A percentile compares a stretch with the other conserved stretches of the same genome.
phyloP scores from a whole-genome alignment of 2,329 filamentous ascomycete genomes.

The Talaromyces albobiverticillius region DNA sequence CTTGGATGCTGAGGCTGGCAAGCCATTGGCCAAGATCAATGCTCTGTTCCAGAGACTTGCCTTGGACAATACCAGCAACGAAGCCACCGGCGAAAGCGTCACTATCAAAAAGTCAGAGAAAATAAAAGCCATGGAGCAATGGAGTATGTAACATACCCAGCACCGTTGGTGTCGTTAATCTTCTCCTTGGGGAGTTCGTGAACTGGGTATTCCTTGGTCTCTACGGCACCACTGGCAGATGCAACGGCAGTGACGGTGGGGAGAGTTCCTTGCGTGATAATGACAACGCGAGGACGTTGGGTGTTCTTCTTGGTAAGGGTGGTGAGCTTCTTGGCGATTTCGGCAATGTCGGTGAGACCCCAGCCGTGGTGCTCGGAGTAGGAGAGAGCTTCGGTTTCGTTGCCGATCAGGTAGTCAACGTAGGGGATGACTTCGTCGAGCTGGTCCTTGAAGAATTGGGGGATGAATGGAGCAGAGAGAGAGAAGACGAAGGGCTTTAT shows the following conservation, averaged over 20 bases:
- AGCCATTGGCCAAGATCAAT: constrained; percentile 97
- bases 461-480: constrained; percentile 91
- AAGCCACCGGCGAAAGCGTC: constrained; percentile 97
- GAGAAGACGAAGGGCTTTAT: constrained; percentile 73
- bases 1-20: constrained; percentile 87
- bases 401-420: constrained; percentile 95
- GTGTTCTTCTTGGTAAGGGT: constrained; percentile 89
- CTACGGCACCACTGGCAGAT: constrained; percentile 62
- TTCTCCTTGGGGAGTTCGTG: constrained; percentile 71
- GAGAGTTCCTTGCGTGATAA: constrained; percentile 92
- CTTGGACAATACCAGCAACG: constrained; percentile 81
- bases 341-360: constrained; percentile 71
- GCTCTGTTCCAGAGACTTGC: constrained; percentile 71
- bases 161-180: constrained; percentile 96
- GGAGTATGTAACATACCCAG: constrained; percentile 54
- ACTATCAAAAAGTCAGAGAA: constrained; percentile 36
- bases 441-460: constrained; percentile 95
- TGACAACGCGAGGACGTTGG: constrained; percentile 76
- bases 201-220: constrained; percentile 75
- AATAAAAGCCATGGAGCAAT: background rate
- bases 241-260: constrained; percentile 78
- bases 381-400: constrained; percentile 88
- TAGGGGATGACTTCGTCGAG: constrained; percentile 83
- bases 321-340: constrained; percentile 82
- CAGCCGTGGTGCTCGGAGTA: constrained; percentile 82